These are phyloP conservation scores for Taxillus chinensis DNA, from an alignment of 164 flowering plant genomes.

Conservation along the genomic window DNA sequence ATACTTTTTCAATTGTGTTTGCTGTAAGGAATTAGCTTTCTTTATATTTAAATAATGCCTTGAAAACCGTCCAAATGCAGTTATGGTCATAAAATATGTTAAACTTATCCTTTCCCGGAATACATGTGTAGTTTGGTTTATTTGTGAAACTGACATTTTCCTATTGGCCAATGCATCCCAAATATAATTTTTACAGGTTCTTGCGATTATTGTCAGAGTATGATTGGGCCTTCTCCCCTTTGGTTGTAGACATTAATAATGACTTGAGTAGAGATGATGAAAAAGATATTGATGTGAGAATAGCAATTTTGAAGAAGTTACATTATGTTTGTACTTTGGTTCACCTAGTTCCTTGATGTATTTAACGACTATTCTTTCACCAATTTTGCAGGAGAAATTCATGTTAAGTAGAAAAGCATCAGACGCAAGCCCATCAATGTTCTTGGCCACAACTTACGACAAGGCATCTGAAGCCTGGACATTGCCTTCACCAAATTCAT, in stretches of 20 bases:
- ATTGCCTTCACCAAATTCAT: constrained; percentile 44
- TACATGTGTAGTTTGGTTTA: neutral
- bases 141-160: neutral
- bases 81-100: neutral
- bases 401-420: constrained; percentile 39
- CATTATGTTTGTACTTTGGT: neutral
- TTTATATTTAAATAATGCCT: neutral
- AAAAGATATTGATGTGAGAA: constrained; percentile 64
- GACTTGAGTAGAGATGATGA: constrained; percentile 49
- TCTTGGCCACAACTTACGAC: constrained; percentile 81
- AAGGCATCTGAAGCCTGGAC: constrained; percentile 95
- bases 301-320: neutral
- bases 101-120: too few species aligned
- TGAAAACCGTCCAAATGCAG: neutral
- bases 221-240: constrained; percentile 76
- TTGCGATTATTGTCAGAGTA: constrained; percentile 63
- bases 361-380: constrained; percentile 3
- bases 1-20: neutral
- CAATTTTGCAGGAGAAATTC: constrained; percentile 52
- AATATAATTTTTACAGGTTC: constrained; percentile 45
- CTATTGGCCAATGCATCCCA: neutral
- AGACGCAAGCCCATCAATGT: constrained; percentile 52
- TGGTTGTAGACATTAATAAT: constrained; percentile 76
- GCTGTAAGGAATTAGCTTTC: neutral
- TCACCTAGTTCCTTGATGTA: neutral